A percentile compares a stretch with the other conserved stretches of the same genome.
Evolutionary conservation across 495 filamentous ascomycete species (phyloP).

Genomic region (Penicillium daleae): DNA sequence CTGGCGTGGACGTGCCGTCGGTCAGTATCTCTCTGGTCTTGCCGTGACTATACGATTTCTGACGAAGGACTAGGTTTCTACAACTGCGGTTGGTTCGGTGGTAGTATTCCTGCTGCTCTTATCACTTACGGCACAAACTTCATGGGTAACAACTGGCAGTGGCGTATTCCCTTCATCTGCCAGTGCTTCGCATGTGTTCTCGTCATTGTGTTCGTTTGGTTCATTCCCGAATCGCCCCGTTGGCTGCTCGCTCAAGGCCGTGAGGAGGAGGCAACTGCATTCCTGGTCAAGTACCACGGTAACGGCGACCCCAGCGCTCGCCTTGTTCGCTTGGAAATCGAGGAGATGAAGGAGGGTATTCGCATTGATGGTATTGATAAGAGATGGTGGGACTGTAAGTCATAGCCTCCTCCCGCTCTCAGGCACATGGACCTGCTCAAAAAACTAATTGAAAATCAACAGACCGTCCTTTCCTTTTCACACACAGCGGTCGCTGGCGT

Average conservation of each 20-base stretch:
- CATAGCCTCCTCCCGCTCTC: neutral
- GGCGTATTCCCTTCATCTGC: constrained; percentile 58
- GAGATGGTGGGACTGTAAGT: constrained; percentile 67
- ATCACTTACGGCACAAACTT: constrained; percentile 48
- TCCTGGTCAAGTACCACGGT: constrained; percentile 63
- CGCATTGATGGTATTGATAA: constrained; percentile 60
- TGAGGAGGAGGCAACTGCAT: constrained; percentile 55
- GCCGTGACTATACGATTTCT: neutral
- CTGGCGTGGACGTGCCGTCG: constrained; percentile 63
- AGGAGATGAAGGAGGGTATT: constrained; percentile 64
- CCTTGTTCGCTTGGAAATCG: constrained; percentile 58
- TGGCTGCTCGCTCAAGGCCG: constrained; percentile 59
- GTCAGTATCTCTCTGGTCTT: constrained; percentile 33
- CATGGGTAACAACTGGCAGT: constrained; percentile 49
- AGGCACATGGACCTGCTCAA: neutral
- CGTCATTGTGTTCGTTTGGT: constrained; percentile 59
- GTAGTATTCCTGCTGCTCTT: constrained; percentile 52
- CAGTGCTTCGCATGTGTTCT: constrained; percentile 54
- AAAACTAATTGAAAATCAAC: constrained; percentile 3
- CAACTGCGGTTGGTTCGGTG: constrained; percentile 63
- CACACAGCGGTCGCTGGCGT: constrained; percentile 63
- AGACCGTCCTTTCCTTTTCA: constrained; percentile 60
- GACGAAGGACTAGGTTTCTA: constrained; percentile 48
- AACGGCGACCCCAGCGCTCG: constrained; percentile 55
- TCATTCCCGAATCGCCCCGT: constrained; percentile 65